Percentiles rank a stretch among this genome's conserved stretches.
Conservation (phyloP, 2,329 filamentous ascomycete species). For the Pseudofabraea citricarpa region DNA sequence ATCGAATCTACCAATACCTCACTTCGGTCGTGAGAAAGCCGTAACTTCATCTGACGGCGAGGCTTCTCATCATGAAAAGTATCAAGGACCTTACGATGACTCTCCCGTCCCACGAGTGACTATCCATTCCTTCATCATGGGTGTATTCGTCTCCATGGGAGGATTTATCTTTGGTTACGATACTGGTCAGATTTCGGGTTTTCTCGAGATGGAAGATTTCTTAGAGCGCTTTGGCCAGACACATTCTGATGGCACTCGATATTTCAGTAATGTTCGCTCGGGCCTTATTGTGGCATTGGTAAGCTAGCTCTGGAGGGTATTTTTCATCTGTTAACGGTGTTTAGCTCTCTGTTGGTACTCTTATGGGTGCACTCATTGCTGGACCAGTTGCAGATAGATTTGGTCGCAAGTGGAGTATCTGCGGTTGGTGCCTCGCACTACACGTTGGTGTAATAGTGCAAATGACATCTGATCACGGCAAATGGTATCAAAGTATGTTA, state of each 20-base stretch:
- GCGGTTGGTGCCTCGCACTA: conserved; percentile 47
- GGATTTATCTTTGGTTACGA: conserved; percentile 52
- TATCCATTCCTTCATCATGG: conserved; percentile 18
- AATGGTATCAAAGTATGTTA: conserved; percentile 3
- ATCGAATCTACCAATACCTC: conserved; percentile 7
- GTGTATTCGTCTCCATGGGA: conserved; percentile 20
- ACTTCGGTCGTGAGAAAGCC: conserved; percentile 4
- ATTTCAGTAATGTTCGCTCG: conserved; percentile 53
- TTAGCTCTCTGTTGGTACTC: conserved; percentile 67
- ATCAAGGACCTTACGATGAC: conserved; percentile 12
- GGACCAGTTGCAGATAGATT: conserved; percentile 61
- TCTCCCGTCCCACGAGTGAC: conserved; percentile 13
- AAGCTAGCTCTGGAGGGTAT: conserved; percentile 32
- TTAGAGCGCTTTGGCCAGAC: conserved; percentile 44
- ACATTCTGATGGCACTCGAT: conserved; percentile 23
- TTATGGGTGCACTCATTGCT: conserved; percentile 71
- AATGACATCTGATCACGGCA: conserved; percentile 37
- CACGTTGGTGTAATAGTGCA: conserved; percentile 61
- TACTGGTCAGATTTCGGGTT: conserved; percentile 69
- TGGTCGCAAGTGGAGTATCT: conserved; percentile 56
- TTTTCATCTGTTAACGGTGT: conserved; percentile 52
- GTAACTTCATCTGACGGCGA: conserved; percentile 8
- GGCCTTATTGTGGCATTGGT: conserved; percentile 51
- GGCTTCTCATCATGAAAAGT: conserved; percentile 9
- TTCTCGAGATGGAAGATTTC: conserved; percentile 50